Conservation (phyloP, 805 yeast genomes). For the Phaffomyces antillensis region DNA sequence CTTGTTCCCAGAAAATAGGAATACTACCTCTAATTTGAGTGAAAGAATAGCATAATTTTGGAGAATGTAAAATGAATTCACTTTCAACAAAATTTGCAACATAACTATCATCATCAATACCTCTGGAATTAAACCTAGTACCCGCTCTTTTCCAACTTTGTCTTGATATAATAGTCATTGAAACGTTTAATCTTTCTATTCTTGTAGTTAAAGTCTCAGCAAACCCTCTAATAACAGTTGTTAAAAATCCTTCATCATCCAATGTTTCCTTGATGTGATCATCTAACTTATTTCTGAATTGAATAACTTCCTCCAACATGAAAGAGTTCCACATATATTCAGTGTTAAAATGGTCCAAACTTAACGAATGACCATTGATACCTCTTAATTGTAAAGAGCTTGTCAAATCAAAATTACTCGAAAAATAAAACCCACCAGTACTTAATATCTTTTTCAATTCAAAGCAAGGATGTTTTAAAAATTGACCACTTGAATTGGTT, state of each 20-base stretch:
- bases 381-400: constrained; percentile 79
- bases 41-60: constrained; percentile 58
- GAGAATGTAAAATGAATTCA: constrained; percentile 64
- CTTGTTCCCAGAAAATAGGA: constrained; percentile 98
- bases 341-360: constrained; percentile 58
- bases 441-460: constrained; percentile 70
- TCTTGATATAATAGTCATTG: constrained; percentile 76
- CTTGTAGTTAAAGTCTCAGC: constrained; percentile 63
- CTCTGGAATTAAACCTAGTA: constrained; percentile 90
- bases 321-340: constrained; percentile 97
- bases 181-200: constrained; percentile 31
- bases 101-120: constrained; percentile 90
- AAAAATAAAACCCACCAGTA: constrained; percentile 88
- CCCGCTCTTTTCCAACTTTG: constrained; percentile 99
- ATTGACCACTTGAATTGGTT: constrained; percentile 7
- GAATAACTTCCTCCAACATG: constrained; percentile 75
- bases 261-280: constrained; percentile 48
- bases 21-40: constrained; percentile 93
- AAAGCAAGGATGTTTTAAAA: constrained; percentile 57
- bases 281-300: constrained; percentile 67
- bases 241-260: constrained; percentile 74
- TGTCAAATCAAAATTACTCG: constrained; percentile 88
- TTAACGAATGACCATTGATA: constrained; percentile 36
- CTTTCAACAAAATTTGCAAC: constrained; percentile 96
- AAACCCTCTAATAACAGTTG: constrained; percentile 92